Conservation (phyloP, 2,329 filamentous ascomycete species). For the Botrytis tulipae region DNA sequence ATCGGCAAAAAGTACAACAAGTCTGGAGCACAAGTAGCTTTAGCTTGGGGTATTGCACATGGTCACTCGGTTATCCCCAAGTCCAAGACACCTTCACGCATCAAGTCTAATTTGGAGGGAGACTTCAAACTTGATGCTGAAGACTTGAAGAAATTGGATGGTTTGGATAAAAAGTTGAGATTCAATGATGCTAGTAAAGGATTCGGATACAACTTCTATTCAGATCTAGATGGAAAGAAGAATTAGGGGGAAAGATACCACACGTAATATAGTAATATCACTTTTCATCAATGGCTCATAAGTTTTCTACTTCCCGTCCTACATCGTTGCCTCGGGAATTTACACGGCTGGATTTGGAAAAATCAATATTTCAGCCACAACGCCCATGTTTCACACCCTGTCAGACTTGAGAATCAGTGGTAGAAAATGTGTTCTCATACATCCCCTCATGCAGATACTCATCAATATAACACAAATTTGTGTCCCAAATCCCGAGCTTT, state of each 20-base stretch:
- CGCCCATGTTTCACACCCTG: not conserved
- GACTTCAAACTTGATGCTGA: conserved; percentile 58
- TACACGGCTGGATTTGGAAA: not conserved
- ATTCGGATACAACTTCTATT: conserved; percentile 59
- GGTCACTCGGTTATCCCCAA: conserved; percentile 64
- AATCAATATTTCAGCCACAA: conserved; percentile 6
- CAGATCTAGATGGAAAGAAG: conserved; percentile 57
- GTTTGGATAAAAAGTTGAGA: conserved; percentile 58
- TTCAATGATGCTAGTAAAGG: conserved; percentile 58
- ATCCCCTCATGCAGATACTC: not conserved
- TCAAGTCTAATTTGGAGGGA: conserved; percentile 61
- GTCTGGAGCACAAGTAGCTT: conserved; percentile 57
- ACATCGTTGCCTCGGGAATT: not conserved
- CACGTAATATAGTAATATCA: not conserved
- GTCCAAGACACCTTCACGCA: conserved; percentile 57
- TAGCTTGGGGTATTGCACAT: conserved; percentile 55
- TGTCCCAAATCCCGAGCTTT: not conserved
- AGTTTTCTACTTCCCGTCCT: not conserved
- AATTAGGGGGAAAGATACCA: conserved; percentile 18
- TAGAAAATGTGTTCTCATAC: not conserved
- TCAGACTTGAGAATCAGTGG: not conserved
- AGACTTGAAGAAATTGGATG: conserved; percentile 52
- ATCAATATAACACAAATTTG: conserved; percentile 2
- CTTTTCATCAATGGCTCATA: not conserved
- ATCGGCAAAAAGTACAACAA: conserved; percentile 55